Evolutionary conservation across 192 early-diverging fungal species (phyloP), one percentile per base, ranked within the genome.

Genomic region (Diversispora eburnea): DNA sequence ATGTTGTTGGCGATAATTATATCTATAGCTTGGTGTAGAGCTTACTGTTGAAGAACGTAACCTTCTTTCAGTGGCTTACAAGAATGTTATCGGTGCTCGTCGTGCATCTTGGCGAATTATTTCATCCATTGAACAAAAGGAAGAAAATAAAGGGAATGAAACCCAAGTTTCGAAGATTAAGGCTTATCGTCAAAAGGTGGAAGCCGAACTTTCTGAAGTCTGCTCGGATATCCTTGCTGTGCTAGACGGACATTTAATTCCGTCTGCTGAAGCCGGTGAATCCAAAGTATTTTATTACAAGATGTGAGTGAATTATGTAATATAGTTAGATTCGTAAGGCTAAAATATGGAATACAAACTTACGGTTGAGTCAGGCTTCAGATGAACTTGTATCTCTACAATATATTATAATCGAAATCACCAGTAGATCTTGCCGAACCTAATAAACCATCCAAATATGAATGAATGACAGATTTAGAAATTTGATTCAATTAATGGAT

Each of bases 281-380:
- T 93, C 94, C 70, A 94, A 92, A 82, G 94, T 98, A 76, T 98
- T 98, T 84, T 98, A 97, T 86, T 95, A 92, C 90, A 98, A 98
- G 88, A 97, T 98, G 96, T 84, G 76, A 64, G 81, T 57, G 83
- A 87, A 76, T 83, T 88, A 79, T 78, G 77, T 43, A 83, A 83
- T 67, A 87, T 86, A 33, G 25, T 33, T 33, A 33, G 25, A 33
- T 33, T 33, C 25, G 25, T 33, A 33, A 33, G 25, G 25, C 25
- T 33, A 33, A 2, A 33, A 33, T 33, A 33, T 33, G 25, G 25
- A 33, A 33, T 33, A 33, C 25, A 33, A 33, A 33, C 25, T 33
- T 33, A 33, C 25, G 25, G 25, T 33, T 33, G 25, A 33, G 25
- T 33, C 25, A 33, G 25, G 25, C 25, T 33, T 33, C 25, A 33